These are phyloP conservation scores for Yamadazyma sp. DNA, from an alignment of 805 yeast genomes.

Conservation along the genomic window DNA sequence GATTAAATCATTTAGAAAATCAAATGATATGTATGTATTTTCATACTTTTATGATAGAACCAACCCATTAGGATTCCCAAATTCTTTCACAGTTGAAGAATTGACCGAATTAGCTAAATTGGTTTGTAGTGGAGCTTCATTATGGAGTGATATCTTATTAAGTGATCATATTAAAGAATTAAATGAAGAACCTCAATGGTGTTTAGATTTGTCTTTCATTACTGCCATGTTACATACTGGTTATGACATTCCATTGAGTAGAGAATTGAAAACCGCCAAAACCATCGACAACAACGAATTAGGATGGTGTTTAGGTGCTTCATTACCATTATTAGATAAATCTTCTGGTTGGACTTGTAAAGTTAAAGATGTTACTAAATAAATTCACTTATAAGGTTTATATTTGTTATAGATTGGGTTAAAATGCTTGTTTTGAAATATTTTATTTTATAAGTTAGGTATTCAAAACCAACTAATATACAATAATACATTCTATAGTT, in stretches of 20 bases:
- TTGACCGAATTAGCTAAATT: conserved; percentile 73
- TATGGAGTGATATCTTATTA: conserved; percentile 71
- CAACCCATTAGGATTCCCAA: conserved; percentile 92
- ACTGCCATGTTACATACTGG: conserved; percentile 91
- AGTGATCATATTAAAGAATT: conserved; percentile 66
- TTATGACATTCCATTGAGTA: conserved; percentile 84
- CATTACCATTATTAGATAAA: conserved; percentile 79
- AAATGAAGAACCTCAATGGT: conserved; percentile 85
- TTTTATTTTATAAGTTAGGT: too few species aligned
- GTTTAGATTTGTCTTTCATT: conserved; percentile 88
- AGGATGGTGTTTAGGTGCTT: conserved; percentile 99
- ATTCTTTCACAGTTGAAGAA: conserved; percentile 81
- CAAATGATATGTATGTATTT: conserved; percentile 81
- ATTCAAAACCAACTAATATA: too few species aligned
- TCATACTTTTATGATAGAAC: conserved; percentile 96
- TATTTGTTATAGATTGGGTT: neutral
- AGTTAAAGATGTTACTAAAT: conserved; percentile 19
- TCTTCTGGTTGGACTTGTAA: conserved; percentile 70
- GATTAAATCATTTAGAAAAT: conserved; percentile 65
- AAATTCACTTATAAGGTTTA: neutral
- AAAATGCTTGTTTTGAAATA: too few species aligned
- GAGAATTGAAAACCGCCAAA: conserved; percentile 92
- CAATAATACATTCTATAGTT: too few species aligned
- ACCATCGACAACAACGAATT: conserved; percentile 85
- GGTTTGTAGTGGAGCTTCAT: conserved; percentile 80